Conservation (phyloP, 495 filamentous ascomycete genomes). For the Aspergillus sclerotiicarbonarius region DNA sequence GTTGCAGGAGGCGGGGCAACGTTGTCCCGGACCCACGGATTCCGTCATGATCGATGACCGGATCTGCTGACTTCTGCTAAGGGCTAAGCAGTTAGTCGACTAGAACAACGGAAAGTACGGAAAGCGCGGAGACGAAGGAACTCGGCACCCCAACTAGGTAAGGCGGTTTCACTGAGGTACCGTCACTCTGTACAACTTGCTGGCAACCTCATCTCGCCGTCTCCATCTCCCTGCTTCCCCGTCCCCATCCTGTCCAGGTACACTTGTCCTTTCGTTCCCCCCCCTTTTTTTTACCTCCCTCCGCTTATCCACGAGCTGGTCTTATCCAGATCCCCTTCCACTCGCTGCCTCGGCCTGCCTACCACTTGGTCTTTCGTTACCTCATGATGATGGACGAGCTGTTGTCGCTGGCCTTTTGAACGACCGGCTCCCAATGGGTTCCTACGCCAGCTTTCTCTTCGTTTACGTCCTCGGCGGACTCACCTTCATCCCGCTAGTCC, state of each 20-base stretch:
- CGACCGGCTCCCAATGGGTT: conserved; percentile 56
- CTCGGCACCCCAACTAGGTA: not conserved
- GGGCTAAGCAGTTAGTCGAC: not conserved
- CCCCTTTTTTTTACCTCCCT: not conserved
- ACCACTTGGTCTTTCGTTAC: conserved; percentile 15
- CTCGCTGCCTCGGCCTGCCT: conserved; percentile 18
- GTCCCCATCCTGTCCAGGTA: not conserved
- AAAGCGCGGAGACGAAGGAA: conserved; percentile 4
- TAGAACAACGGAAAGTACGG: not conserved
- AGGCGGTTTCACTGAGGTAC: conserved; percentile 1
- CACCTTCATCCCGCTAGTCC: conserved; percentile 78
- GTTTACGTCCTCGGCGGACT: conserved; percentile 87
- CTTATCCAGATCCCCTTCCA: not conserved
- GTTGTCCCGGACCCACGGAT: conserved; percentile 3
- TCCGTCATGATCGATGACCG: not conserved
- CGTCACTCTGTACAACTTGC: not conserved
- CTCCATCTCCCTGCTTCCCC: not conserved
- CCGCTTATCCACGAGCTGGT: conserved; percentile 1
- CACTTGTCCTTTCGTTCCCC: conserved; percentile 4
- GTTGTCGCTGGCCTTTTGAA: conserved; percentile 33
- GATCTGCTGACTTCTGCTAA: not conserved
- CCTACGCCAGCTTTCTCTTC: conserved; percentile 65
- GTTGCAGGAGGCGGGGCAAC: conserved; percentile 2
- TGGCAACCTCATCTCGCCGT: not conserved
- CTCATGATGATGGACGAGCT: conserved; percentile 34